Conservation (phyloP, 768 basidiomycete genomes). For the Tephrocybe sp. region DNA sequence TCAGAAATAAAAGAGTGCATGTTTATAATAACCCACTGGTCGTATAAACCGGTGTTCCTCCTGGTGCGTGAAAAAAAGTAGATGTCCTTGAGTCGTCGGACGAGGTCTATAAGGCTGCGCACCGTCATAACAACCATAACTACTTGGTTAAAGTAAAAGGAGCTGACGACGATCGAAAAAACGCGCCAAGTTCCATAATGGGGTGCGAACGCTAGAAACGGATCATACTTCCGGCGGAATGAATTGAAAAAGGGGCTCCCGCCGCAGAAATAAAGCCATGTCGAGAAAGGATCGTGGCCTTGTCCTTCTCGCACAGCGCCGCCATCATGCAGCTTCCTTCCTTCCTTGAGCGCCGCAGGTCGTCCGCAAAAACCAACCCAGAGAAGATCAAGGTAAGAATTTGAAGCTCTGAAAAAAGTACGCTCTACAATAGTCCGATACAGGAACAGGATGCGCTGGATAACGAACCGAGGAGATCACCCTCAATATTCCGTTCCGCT, state of each 20-base stretch:
- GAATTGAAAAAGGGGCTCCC: too few relatives aligned
- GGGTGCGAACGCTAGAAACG: conserved; percentile 2
- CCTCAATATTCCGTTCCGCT: conserved; percentile 6
- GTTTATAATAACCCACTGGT: too few relatives aligned
- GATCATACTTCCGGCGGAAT: conserved; percentile 12
- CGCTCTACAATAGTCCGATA: background rate
- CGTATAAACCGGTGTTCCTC: too few relatives aligned
- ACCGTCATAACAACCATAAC: too few relatives aligned
- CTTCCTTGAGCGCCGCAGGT: conserved; percentile 13
- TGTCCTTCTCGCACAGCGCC: background rate
- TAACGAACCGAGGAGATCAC: background rate
- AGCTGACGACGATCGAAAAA: background rate
- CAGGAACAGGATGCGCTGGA: background rate
- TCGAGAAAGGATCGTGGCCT: background rate
- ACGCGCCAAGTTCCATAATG: background rate
- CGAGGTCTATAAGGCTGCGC: too few relatives aligned
- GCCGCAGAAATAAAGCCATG: conserved; percentile 1
- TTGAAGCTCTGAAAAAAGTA: background rate
- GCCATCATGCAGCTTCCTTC: conserved; percentile 11
- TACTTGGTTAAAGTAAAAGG: background rate
- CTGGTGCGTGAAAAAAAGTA: too few relatives aligned
- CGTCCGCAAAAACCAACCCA: background rate
- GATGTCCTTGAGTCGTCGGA: too few relatives aligned
- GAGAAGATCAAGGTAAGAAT: conserved; percentile 4
- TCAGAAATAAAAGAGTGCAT: too few relatives aligned